Conservation (phyloP, 2,329 filamentous ascomycete genomes). For the Xylariaceae sp. region DNA sequence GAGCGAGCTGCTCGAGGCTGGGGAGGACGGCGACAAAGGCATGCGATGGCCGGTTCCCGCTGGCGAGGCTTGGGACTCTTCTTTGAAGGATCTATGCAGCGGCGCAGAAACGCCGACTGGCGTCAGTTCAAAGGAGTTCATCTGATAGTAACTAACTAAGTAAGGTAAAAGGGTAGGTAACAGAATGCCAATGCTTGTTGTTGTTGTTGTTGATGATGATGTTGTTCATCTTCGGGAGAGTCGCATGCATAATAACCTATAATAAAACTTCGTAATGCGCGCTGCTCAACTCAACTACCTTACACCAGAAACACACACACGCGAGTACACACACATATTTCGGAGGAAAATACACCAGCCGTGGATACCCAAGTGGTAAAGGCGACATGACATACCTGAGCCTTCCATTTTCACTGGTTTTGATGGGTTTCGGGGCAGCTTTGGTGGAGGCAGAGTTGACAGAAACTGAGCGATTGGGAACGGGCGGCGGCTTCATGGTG, state of each 20-base stretch:
- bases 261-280: too few relatives aligned
- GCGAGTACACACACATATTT: too few relatives aligned
- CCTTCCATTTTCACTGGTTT: conserved; percentile 56
- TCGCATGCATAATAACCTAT: too few relatives aligned
- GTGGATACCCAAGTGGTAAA: conserved; percentile 2
- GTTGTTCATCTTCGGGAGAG: too few relatives aligned
- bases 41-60: conserved; percentile 48
- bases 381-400: conserved; percentile 44
- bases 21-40: conserved; percentile 46
- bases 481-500: conserved; percentile 59
- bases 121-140: conserved; percentile 33
- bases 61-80: conserved; percentile 53
- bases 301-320: too few relatives aligned
- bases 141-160: too few relatives aligned
- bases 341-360: too few relatives aligned
- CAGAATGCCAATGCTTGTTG: too few relatives aligned
- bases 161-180: too few relatives aligned
- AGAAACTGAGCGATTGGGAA: conserved; percentile 39
- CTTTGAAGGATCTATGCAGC: conserved; percentile 40
- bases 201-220: too few relatives aligned
- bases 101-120: conserved; percentile 29
- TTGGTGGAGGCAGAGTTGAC: conserved; percentile 34
- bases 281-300: too few relatives aligned
- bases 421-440: conserved; percentile 53
- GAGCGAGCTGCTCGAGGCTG: conserved; percentile 49